phyloP scores from a whole-genome alignment of 257 asterid genomes.

The Perilla frutescens region DNA sequence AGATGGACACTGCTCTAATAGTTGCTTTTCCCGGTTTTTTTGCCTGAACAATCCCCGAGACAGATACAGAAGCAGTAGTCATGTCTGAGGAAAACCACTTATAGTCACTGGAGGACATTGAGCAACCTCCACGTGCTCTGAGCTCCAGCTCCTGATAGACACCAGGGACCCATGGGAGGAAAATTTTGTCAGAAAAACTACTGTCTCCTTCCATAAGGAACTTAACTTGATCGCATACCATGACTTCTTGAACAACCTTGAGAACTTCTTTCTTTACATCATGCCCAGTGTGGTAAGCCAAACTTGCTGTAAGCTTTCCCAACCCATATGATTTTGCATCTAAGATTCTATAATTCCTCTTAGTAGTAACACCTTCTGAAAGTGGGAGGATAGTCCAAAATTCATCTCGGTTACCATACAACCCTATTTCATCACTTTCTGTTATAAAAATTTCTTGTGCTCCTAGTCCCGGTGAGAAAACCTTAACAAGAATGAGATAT shows the following conservation, averaged over 20 bases:
- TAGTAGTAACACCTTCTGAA: conserved; percentile 45
- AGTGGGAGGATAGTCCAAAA: conserved; percentile 74
- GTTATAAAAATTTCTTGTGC: conserved; percentile 74
- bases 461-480: conserved; percentile 68
- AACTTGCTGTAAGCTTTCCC: conserved; percentile 80
- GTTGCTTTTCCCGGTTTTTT: conserved; percentile 82
- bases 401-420: conserved; percentile 59
- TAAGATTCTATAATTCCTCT: conserved; percentile 54
- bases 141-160: conserved; percentile 86
- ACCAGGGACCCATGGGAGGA: conserved; percentile 89
- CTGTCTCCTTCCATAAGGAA: conserved; percentile 50
- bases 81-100: conserved; percentile 88
- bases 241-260: conserved; percentile 86
- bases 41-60: conserved; percentile 79
- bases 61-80: conserved; percentile 76
- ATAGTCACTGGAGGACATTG: conserved; percentile 77
- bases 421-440: conserved; percentile 65
- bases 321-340: conserved; percentile 69
- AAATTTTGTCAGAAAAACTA: conserved; percentile 45
- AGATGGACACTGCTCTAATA: conserved; percentile 72
- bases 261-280: conserved; percentile 65
- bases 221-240: conserved; percentile 87
- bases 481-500: conserved; percentile 73
- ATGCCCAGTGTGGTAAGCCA: conserved; percentile 61
- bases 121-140: conserved; percentile 86